phyloP scores from a whole-genome alignment of 345 rosid genomes.

The Cardamine resedifolia region DNA sequence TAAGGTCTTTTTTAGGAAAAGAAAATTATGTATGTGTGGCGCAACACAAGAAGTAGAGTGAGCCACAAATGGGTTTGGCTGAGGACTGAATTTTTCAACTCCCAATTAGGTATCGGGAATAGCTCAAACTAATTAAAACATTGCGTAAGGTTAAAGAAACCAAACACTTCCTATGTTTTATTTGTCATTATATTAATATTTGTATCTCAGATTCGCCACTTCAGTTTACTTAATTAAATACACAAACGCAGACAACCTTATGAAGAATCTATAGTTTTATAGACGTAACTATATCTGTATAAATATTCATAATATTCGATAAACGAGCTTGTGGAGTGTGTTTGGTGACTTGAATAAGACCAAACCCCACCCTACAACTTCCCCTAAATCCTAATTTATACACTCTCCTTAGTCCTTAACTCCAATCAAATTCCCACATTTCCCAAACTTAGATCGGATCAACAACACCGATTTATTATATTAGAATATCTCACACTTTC shows the following conservation, averaged over 20 bases:
- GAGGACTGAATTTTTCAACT: constrained; percentile 34
- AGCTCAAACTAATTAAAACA: constrained; percentile 38
- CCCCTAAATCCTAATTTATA: constrained; percentile 30
- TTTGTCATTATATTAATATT: constrained; percentile 21
- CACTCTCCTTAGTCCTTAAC: constrained; percentile 20
- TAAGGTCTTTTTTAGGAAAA: neutral
- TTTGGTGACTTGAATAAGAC: constrained; percentile 32
- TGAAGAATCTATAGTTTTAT: constrained; percentile 18
- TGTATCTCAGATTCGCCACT: constrained; percentile 33
- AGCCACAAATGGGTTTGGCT: constrained; percentile 38
- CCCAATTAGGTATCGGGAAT: constrained; percentile 43
- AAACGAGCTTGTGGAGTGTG: constrained; percentile 21
- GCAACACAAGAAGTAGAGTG: constrained; percentile 35
- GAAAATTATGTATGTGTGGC: constrained; percentile 26
- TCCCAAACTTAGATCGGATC: constrained; percentile 38
- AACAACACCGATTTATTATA: constrained; percentile 10
- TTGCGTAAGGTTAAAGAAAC: constrained; percentile 40
- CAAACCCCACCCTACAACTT: constrained; percentile 23
- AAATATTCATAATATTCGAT: neutral
- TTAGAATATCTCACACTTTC: neutral
- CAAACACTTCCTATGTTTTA: constrained; percentile 30
- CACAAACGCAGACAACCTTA: constrained; percentile 33
- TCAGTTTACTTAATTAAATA: constrained; percentile 7
- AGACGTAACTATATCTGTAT: neutral
- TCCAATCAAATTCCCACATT: constrained; percentile 33